Evolutionary conservation across 768 basidiomycete species (phyloP).

Genomic region (Amanita rimosa): DNA sequence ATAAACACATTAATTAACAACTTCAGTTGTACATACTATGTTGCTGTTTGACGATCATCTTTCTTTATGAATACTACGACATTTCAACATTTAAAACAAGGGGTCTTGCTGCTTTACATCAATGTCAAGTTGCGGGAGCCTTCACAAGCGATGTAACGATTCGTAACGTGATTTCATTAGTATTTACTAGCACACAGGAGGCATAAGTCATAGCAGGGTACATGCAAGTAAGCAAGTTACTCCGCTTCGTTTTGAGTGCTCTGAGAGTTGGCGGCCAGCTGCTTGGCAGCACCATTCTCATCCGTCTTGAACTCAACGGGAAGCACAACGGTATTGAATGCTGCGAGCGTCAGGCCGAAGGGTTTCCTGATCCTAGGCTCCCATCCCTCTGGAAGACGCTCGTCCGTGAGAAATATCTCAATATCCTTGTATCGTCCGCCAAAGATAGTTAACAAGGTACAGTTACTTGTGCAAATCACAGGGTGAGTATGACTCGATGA

Average conservation of each 20-base stretch:
- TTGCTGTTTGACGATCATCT: not conserved
- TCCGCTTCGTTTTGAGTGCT: not conserved
- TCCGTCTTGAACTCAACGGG: constrained; percentile 28
- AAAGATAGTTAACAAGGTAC: constrained; percentile 54
- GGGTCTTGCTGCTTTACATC: no score
- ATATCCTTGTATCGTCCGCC: constrained; percentile 52
- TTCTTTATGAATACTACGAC: not conserved
- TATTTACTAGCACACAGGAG: no score
- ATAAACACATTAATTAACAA: not conserved
- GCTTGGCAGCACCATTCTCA: constrained; percentile 16
- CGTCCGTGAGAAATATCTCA: constrained; percentile 46
- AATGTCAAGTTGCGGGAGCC: no score
- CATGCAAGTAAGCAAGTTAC: not conserved
- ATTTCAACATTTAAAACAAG: no score
- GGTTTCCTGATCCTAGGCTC: constrained; percentile 45
- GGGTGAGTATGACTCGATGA: not conserved
- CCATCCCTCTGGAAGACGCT: constrained; percentile 63
- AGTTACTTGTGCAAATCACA: constrained; percentile 29
- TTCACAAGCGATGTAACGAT: no score
- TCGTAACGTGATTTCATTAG: no score
- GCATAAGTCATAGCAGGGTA: not conserved
- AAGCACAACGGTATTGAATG: constrained; percentile 39
- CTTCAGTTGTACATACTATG: not conserved
- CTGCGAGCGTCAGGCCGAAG: constrained; percentile 46
- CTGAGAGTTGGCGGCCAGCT: not conserved